Evolutionary conservation across 2,329 filamentous ascomycete species (phyloP).

Genomic region (Talaromyces pinophilus): DNA sequence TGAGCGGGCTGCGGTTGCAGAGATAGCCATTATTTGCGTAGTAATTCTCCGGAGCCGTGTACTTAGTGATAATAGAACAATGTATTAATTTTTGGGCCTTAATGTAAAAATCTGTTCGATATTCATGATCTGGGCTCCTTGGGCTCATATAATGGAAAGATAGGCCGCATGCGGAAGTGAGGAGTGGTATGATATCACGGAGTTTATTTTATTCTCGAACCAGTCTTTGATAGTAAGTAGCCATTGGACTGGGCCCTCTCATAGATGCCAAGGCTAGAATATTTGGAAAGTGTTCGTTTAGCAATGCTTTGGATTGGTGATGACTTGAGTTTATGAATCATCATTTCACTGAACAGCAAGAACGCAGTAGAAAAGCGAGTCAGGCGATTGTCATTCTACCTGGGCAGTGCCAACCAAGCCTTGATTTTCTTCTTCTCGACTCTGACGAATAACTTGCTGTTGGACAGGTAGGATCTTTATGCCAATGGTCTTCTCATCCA

Average conservation of each 20-base stretch:
- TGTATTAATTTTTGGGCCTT: neutral
- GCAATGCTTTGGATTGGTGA: neutral
- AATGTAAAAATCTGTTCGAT: no score
- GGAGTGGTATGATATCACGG: neutral
- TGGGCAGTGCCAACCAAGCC: constrained; percentile 13
- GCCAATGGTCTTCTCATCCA: no score
- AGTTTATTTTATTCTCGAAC: neutral
- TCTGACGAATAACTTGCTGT: no score
- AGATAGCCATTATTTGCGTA: constrained; percentile 8
- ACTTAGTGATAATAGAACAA: neutral
- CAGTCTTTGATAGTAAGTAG: neutral
- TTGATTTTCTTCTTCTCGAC: no score
- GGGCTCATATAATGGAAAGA: neutral
- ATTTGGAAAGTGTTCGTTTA: neutral
- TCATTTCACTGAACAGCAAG: neutral
- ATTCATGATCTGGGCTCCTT: neutral
- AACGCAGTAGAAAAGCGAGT: no score
- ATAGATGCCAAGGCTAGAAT: neutral
- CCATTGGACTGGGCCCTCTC: neutral
- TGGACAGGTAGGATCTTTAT: no score
- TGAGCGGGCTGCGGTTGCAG: neutral
- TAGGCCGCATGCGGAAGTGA: neutral
- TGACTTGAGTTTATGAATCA: neutral
- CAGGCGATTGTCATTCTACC: no score
- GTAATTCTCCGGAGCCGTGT: neutral